phyloP scores from a whole-genome alignment of 2,329 filamentous ascomycete genomes.

The Pezicula rhizophila region DNA sequence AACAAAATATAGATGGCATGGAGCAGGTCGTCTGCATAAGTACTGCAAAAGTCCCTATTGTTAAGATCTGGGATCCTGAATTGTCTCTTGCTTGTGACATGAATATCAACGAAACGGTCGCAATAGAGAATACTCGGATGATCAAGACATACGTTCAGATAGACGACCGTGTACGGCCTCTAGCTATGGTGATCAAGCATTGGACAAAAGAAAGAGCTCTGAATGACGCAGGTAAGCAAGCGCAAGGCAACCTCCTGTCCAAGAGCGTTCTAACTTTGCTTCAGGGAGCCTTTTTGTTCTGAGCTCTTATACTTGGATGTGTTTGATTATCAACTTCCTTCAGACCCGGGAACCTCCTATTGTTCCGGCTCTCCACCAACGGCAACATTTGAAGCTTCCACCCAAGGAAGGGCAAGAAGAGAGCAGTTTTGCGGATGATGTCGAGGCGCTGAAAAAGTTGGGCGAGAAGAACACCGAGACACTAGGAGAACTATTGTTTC shows the following conservation, averaged over 20 bases:
- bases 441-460: constrained; percentile 67
- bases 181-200: constrained; percentile 96
- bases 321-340: constrained; percentile 92
- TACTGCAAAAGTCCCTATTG: constrained; percentile 93
- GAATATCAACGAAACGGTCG: constrained; percentile 97
- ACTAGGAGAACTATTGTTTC: constrained; percentile 80
- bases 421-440: constrained; percentile 80
- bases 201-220: constrained; percentile 91
- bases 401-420: constrained; percentile 58
- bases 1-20: constrained; percentile 71
- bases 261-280: constrained; percentile 13
- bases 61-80: constrained; percentile 97
- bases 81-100: constrained; percentile 86
- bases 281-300: constrained; percentile 85
- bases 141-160: constrained; percentile 94
- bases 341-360: constrained; percentile 82
- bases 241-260: background rate
- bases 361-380: constrained; percentile 77
- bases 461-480: constrained; percentile 76
- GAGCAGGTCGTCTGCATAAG: constrained; percentile 92
- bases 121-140: constrained; percentile 95
- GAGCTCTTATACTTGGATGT: constrained; percentile 99
- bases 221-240: constrained; percentile 83
- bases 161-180: constrained; percentile 79
- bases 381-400: constrained; percentile 54